A percentile compares a stretch with the other conserved stretches of the same genome.
Evolutionary conservation across 2,329 filamentous ascomycete species (phyloP).

Genomic region (Tympanopsis confertula): DNA sequence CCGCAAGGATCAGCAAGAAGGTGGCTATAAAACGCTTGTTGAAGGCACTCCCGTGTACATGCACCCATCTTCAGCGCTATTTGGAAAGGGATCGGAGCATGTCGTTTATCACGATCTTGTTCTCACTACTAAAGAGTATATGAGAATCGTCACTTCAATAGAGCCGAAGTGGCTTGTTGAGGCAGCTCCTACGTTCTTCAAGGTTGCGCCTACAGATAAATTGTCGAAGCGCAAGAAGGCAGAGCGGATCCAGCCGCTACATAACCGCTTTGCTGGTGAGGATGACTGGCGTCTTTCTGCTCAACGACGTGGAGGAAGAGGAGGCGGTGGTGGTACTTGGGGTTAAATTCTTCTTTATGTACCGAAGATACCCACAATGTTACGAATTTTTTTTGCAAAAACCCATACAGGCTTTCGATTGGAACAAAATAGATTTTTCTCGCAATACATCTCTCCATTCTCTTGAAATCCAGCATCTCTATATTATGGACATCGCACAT

Average conservation of each 20-base stretch:
- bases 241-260: conserved; percentile 87
- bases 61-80: conserved; percentile 82
- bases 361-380: no score
- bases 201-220: conserved; percentile 77
- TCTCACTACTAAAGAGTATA: conserved; percentile 93
- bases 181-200: conserved; percentile 97
- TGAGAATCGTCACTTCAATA: conserved; percentile 86
- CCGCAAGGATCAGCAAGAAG: conserved; percentile 88
- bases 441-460: no score
- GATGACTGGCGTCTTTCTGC: conserved; percentile 92
- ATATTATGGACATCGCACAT: no score
- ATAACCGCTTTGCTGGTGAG: conserved; percentile 83
- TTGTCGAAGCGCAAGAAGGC: conserved; percentile 86
- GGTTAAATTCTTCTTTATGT: conserved; percentile 44
- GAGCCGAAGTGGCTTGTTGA: conserved; percentile 92
- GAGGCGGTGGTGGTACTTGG: conserved; percentile 84
- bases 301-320: conserved; percentile 74
- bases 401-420: no score
- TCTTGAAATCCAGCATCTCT: no score
- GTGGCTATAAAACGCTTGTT: conserved; percentile 90
- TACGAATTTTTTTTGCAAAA: no score
- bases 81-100: conserved; percentile 92
- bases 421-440: no score
- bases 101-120: conserved; percentile 89
- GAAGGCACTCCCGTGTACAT: conserved; percentile 92